A percentile compares a stretch with the other conserved stretches of the same genome.
These are phyloP conservation scores for Paecilomyces niveus DNA, from an alignment of 2,329 filamentous ascomycete genomes.

Conservation along the genomic window DNA sequence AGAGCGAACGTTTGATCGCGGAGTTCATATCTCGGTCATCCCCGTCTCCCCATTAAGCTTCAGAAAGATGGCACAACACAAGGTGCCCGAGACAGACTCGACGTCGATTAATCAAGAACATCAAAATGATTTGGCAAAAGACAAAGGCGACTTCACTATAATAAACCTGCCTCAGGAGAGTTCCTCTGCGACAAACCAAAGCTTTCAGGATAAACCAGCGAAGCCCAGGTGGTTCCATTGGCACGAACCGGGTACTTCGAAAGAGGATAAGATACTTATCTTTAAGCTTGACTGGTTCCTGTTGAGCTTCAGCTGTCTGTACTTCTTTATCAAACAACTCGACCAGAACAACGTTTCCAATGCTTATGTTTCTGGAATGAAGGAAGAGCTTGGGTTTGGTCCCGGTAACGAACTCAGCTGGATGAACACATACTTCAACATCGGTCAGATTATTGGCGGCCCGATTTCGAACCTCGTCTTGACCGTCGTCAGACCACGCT, in stretches of 20 bases:
- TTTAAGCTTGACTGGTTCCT: conserved; percentile 45
- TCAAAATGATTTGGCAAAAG: not conserved
- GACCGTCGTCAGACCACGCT: conserved; percentile 31
- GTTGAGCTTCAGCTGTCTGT: conserved; percentile 35
- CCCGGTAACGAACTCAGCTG: conserved; percentile 36
- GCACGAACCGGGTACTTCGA: conserved; percentile 36
- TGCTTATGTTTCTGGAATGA: conserved; percentile 44
- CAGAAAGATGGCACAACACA: too few relatives aligned
- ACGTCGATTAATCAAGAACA: not conserved
- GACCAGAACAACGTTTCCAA: conserved; percentile 42
- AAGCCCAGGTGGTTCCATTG: conserved; percentile 15
- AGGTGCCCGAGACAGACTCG: too few relatives aligned
- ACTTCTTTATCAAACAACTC: conserved; percentile 42
- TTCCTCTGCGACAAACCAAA: not conserved
- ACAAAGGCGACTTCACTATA: not conserved
- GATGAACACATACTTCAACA: conserved; percentile 41
- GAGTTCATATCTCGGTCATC: too few relatives aligned
- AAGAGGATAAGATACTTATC: conserved; percentile 38
- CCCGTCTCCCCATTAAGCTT: too few relatives aligned
- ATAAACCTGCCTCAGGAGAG: not conserved
- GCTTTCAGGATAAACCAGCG: not conserved
- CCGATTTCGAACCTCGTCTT: conserved; percentile 35
- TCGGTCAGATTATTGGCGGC: conserved; percentile 34
- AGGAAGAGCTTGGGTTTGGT: conserved; percentile 40
- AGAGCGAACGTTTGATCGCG: too few relatives aligned